Evolutionary conservation across 1,284 basidiomycete species (phyloP).

Genomic region (Nidula niveotomentosa): DNA sequence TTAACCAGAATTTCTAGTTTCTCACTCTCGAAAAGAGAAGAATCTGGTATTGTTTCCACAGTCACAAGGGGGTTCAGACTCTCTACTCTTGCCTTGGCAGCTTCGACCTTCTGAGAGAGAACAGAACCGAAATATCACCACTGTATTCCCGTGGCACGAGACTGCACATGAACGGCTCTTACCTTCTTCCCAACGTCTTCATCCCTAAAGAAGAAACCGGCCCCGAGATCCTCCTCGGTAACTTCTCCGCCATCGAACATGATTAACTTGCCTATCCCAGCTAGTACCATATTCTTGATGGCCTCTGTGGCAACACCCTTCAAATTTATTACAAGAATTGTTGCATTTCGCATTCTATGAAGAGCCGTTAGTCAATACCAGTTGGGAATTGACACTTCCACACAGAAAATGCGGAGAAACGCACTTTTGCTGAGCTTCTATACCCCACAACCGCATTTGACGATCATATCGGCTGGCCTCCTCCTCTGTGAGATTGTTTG

Average conservation of each 20-base stretch:
- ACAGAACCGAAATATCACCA: constrained; percentile 32
- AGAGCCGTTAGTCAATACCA: constrained; percentile 3
- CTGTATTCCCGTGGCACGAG: constrained; percentile 28
- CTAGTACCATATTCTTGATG: constrained; percentile 91
- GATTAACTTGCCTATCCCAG: constrained; percentile 73
- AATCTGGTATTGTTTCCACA: constrained; percentile 64
- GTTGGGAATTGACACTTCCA: background rate
- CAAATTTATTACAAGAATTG: constrained; percentile 84
- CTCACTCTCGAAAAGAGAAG: constrained; percentile 48
- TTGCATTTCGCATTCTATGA: constrained; percentile 89
- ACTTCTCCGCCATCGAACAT: constrained; percentile 67
- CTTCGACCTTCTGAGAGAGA: constrained; percentile 71
- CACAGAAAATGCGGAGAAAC: constrained; percentile 13
- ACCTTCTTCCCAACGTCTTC: constrained; percentile 90
- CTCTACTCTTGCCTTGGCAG: constrained; percentile 82
- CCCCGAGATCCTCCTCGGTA: constrained; percentile 80
- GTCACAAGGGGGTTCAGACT: constrained; percentile 91
- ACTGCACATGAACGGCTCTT: constrained; percentile 15
- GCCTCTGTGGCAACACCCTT: constrained; percentile 91
- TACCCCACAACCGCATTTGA: constrained; percentile 96
- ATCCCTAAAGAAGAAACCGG: constrained; percentile 93
- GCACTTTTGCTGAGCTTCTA: constrained; percentile 95
- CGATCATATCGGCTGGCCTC: constrained; percentile 83
- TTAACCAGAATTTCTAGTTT: constrained; percentile 60
- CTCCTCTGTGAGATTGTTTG: constrained; percentile 39